Conservation (phyloP, 306 rosid genomes). For the Spatholobus suberectus region DNA sequence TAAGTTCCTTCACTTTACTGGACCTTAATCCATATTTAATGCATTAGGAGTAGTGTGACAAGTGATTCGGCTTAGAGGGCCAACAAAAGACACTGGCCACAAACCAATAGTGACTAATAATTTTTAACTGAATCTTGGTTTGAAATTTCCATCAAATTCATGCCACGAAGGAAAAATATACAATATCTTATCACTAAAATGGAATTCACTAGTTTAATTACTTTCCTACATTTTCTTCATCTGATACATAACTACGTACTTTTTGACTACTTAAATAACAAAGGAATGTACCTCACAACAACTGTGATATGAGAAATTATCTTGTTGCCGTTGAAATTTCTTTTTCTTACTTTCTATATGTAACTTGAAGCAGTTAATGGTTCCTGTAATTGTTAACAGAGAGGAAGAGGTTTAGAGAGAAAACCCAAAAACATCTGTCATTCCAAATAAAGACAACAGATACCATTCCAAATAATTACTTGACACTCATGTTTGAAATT, state of each 20-base stretch:
- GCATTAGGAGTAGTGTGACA: neutral
- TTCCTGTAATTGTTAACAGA: no score
- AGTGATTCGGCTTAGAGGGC: neutral
- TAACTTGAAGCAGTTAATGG: no score
- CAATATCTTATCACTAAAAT: conserved; percentile 47
- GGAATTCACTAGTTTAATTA: conserved; percentile 46
- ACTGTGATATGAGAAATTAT: no score
- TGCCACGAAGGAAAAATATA: conserved; percentile 43
- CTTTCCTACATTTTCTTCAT: conserved; percentile 51
- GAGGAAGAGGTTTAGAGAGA: no score
- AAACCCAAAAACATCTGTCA: no score
- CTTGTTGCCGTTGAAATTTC: no score
- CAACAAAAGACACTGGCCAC: neutral
- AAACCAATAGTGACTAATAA: neutral
- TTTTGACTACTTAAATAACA: no score
- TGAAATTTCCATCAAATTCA: conserved; percentile 36
- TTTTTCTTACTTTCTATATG: no score
- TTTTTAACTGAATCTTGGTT: conserved; percentile 6
- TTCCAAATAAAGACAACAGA: no score
- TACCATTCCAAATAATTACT: no score
- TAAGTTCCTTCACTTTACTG: neutral
- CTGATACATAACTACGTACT: conserved; percentile 51
- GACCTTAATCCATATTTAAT: conserved; percentile 10
- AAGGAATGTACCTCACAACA: no score
- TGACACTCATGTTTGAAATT: no score